Base-by-base conservation (phyloP, 495 filamentous ascomycete species). In the Physcia stellaris region DNA sequence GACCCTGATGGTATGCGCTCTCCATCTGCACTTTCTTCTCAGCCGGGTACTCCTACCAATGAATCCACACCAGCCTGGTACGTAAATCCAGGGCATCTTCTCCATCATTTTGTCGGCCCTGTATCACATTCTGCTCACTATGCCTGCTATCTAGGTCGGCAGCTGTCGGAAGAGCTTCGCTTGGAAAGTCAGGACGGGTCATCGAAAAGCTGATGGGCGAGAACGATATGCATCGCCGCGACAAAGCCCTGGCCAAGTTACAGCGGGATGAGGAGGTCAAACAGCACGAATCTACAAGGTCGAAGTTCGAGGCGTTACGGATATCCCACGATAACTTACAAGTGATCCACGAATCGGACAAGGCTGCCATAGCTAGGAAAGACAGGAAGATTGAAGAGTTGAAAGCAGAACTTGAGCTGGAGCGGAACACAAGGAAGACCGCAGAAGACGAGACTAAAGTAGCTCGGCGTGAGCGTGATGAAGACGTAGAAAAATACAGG, bases 171-270 rank as follows among this genome's bases (percentile, higher is more conserved):
- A 76, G 82, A 37, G 84, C 84, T 21, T 76, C 75, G 7, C 73
- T 82, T 1, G 86, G 86, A 40, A 94, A 94, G 61, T 90, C 82
- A 2, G 86, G 86, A n/a, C 74, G 86, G 11, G 86, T 95, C 11
- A 94, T 95, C 50, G 86, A 94, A 54, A 74, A 75, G 39, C 56
- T 95, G 24, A 85, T 90, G 60, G 81, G 79, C 24, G 87, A 95
- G 47, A 90, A 88, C 49, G 87, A 93, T 35, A 73, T 78, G 20
- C 61, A 92, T 32, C 83, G 77, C 41, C 76, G 86, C 28, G 86
- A 94, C 44, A 70, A 86, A 37, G 70, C 77, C 40, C 66, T 87
- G 17, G 79, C 86, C 53, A 72, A 71, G 22, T 66, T 80, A 6
- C 45, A 48, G 27, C 27, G 48, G 16, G 56, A 62, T 34, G 61